Percentiles rank a stretch among this genome's conserved stretches.
These are phyloP conservation scores for Monosporozyma unispora DNA, from an alignment of 805 yeast species.

Conservation along the genomic window DNA sequence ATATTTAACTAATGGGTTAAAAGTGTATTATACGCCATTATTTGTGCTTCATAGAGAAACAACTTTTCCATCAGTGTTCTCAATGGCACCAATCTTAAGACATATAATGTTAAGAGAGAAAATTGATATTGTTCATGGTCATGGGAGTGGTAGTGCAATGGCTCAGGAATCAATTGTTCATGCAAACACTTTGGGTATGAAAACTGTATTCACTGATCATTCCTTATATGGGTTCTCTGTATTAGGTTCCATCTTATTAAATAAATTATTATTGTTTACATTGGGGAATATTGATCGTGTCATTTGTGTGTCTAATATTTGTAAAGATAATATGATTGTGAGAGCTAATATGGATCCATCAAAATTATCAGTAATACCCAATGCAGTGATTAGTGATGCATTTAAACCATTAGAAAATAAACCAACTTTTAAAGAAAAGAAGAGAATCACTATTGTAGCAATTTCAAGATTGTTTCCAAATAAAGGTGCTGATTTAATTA, in stretches of 20 bases:
- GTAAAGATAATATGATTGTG: conserved; percentile 90
- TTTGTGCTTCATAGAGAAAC: conserved; percentile 73
- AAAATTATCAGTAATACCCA: conserved; percentile 83
- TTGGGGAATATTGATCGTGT: conserved; percentile 82
- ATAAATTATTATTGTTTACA: conserved; percentile 76
- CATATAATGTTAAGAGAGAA: conserved; percentile 78
- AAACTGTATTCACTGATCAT: conserved; percentile 91
- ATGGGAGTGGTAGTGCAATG: conserved; percentile 78
- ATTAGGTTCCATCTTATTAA: conserved; percentile 73
- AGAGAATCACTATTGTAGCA: conserved; percentile 73
- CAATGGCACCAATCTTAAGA: conserved; percentile 76
- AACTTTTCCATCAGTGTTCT: conserved; percentile 82
- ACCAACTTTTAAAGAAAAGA: conserved; percentile 2
- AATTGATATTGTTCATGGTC: conserved; percentile 89
- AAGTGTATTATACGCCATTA: conserved; percentile 85
- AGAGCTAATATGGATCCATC: conserved; percentile 76
- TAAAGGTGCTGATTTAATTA: conserved; percentile 86
- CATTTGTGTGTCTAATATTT: conserved; percentile 93
- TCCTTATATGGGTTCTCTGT: conserved; percentile 91
- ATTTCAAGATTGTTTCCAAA: conserved; percentile 90
- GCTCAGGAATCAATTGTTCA: conserved; percentile 91
- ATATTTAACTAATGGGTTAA: conserved; percentile 77
- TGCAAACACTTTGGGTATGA: conserved; percentile 84
- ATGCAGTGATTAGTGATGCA: conserved; percentile 83
- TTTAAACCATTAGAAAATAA: conserved; percentile 41